Conservation (phyloP, 495 filamentous ascomycete genomes). For the Lophiotrema nucula region DNA sequence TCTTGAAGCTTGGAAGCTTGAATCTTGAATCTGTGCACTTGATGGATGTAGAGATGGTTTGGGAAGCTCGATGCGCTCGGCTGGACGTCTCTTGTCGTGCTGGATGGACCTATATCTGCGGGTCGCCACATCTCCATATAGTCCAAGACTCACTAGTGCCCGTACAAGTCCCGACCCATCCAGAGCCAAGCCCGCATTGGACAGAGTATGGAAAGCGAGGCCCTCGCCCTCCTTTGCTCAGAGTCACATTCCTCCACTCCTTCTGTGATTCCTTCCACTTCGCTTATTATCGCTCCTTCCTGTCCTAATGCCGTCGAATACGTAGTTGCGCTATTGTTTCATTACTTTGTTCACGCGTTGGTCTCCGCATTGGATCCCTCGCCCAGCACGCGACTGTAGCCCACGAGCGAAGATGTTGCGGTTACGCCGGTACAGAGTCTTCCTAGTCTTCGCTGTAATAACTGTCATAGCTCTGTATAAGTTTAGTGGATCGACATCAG, state of each 20-base stretch:
- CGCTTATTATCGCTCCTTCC: too few species aligned
- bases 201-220: not conserved
- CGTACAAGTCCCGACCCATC: not conserved
- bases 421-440: conserved; percentile 72
- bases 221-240: not conserved
- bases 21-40: not conserved
- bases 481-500: conserved; percentile 43
- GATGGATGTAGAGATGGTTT: too few species aligned
- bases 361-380: not conserved
- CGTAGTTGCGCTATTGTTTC: too few species aligned
- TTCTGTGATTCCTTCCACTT: too few species aligned
- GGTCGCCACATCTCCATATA: not conserved
- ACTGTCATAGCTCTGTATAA: conserved; percentile 65
- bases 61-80: too few species aligned
- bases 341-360: conserved; percentile 9
- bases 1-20: not conserved
- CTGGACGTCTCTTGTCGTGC: too few species aligned
- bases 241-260: not conserved
- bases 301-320: not conserved
- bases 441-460: conserved; percentile 67
- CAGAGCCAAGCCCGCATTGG: not conserved
- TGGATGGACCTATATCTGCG: too few species aligned
- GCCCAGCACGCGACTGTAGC: conserved; percentile 5
- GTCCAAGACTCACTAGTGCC: not conserved
- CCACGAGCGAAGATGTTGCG: conserved; percentile 59